Base-by-base conservation (phyloP, 805 yeast genomes). In the Schizosaccharomyces pombe region DNA sequence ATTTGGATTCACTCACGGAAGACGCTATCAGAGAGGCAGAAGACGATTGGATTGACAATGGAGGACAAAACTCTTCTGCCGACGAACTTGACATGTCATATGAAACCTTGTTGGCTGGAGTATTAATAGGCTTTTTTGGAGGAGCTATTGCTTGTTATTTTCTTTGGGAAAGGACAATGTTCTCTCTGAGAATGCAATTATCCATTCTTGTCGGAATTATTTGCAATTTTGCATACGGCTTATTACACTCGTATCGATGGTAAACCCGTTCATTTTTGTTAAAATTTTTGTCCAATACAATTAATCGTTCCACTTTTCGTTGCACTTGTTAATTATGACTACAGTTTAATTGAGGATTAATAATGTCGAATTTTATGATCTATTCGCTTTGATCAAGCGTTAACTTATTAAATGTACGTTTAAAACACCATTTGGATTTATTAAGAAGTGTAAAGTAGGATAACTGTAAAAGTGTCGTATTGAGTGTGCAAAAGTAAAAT, bases 41-140 rank as follows among this genome's bases (percentile, higher is more conserved):
- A 68, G 74, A 14, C 67, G 65, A 58, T 24, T 59, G 61, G 61
- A 59, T 59, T 5, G 60, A 58, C 55, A 59, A 16, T 67, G 70
- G 24, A 63, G 65, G 47, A 63, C 68, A 1, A n/a, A 54, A 53
- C 12, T 58, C 57, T 32, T 56, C 60, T 14, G 30, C 58, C n/a
- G 57, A 60, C 2, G 60, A 58, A 22, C 58, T 60, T 4, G 60
- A 68, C 31, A 74, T 74, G 47, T 82, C 82, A 60, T 77, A 75
- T 57, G 60, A 62, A 28, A 89, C 82, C 61, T 68, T 85, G 51
- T 65, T 85, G 33, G 58, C 82, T 32, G 94, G 93, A 2, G 73
- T 84, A 2, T 63, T 78, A 30, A 67, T 82, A 9, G 96, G 96
- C 0, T 77, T 80, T 58, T 76, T 80, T 54, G 67, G 49, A 22